Conservation (phyloP, 495 filamentous ascomycete species). For the Sabuloglossum arenarium region DNA sequence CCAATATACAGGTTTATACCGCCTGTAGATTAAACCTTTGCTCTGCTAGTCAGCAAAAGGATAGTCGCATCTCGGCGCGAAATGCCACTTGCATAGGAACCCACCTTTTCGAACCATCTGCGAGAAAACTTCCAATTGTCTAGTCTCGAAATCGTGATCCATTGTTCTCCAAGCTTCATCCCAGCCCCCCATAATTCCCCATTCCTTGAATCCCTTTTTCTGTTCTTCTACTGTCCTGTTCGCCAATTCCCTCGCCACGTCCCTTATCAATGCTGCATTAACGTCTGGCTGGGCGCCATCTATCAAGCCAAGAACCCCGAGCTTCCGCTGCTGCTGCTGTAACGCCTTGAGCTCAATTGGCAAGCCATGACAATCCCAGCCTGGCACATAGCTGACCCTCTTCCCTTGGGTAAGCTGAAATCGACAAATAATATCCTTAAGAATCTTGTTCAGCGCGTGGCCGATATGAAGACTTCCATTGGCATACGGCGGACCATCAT, state of each 20-base stretch:
- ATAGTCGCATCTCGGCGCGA: background rate
- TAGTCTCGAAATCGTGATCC: constrained; percentile 70
- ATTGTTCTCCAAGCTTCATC: constrained; percentile 79
- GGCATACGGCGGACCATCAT: constrained; percentile 94
- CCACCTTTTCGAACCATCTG: constrained; percentile 58
- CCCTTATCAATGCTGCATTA: constrained; percentile 32
- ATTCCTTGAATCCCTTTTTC: constrained; percentile 61
- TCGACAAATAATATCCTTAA: constrained; percentile 83
- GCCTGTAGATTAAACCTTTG: constrained; percentile 52
- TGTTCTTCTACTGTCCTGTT: constrained; percentile 53
- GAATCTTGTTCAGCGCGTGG: constrained; percentile 94
- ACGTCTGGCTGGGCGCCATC: constrained; percentile 7
- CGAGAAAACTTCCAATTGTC: constrained; percentile 67
- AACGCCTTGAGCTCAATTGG: constrained; percentile 97
- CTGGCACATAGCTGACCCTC: constrained; percentile 68
- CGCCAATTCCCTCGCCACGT: constrained; percentile 55
- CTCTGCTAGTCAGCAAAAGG: constrained; percentile 3
- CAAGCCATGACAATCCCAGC: constrained; percentile 96
- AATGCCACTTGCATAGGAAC: constrained; percentile 1
- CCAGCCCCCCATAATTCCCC: constrained; percentile 92
- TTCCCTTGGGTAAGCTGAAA: constrained; percentile 59
- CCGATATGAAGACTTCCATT: constrained; percentile 89
- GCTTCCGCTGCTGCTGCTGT: constrained; percentile 23
- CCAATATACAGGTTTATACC: constrained; percentile 92
- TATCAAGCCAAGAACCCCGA: background rate